Conservation (phyloP, 2,329 filamentous ascomycete genomes). For the Aureobasidium vineae region DNA sequence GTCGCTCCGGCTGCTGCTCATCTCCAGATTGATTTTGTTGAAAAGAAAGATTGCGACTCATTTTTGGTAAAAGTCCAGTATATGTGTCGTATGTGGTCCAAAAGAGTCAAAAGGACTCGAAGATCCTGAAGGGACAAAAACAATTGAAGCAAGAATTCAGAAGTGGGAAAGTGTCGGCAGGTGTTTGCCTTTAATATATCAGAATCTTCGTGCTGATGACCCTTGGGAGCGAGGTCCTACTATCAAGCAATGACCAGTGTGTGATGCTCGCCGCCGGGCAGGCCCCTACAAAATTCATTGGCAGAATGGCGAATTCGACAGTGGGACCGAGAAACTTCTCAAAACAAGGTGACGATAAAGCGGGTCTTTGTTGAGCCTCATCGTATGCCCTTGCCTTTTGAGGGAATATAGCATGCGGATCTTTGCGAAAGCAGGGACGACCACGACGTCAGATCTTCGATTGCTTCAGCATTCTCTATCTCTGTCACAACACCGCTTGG, state of each 20-base stretch:
- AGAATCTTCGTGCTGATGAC: neutral
- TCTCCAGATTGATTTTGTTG: neutral
- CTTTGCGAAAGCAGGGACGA: neutral
- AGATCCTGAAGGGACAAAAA: neutral
- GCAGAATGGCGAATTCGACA: constrained; percentile 16
- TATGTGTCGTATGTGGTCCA: neutral
- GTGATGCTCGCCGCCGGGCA: neutral
- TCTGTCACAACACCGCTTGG: neutral
- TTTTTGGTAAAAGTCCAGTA: neutral
- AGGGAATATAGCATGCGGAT: neutral
- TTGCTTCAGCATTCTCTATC: neutral
- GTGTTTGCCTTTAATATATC: constrained; percentile 5
- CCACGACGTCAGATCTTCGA: constrained; percentile 15
- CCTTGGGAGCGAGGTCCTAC: neutral
- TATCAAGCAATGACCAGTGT: neutral
- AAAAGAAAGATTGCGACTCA: constrained; percentile 19
- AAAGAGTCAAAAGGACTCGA: constrained; percentile 7
- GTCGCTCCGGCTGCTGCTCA: neutral
- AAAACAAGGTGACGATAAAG: constrained; percentile 16
- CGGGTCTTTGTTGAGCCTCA: constrained; percentile 24
- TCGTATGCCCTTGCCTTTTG: neutral
- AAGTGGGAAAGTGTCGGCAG: neutral
- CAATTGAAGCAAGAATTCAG: neutral
- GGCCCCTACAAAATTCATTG: neutral
- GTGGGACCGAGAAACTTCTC: constrained; percentile 22